Conservation (phyloP, 768 basidiomycete species). For the Boletus eberwhitei region DNA sequence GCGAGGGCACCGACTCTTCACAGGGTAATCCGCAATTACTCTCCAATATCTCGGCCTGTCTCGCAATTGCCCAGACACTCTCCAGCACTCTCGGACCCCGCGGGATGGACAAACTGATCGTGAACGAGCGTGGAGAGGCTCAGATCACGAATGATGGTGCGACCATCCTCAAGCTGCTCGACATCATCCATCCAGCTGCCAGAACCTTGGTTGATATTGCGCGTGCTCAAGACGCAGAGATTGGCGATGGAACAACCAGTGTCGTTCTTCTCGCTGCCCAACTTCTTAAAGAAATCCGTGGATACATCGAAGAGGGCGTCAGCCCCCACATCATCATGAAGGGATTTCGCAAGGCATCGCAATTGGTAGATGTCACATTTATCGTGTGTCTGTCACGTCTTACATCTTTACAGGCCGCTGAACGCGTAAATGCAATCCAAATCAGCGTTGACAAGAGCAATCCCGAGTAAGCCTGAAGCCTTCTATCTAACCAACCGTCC, state of each 20-base stretch:
- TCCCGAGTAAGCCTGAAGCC: slow-evolving; percentile 64
- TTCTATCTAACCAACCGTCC: not conserved
- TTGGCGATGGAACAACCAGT: slow-evolving; percentile 97
- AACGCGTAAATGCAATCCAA: slow-evolving; percentile 87
- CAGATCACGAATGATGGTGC: slow-evolving; percentile 99
- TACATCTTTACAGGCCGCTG: slow-evolving; percentile 57
- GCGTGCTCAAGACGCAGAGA: slow-evolving; percentile 96
- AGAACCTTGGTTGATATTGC: slow-evolving; percentile 98
- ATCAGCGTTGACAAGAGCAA: slow-evolving; percentile 86
- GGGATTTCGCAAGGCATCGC: slow-evolving; percentile 83
- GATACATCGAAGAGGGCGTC: slow-evolving; percentile 94
- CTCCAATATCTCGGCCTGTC: slow-evolving; percentile 95
- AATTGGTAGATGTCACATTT: slow-evolving; percentile 57
- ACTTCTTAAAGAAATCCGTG: slow-evolving; percentile 86
- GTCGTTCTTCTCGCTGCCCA: slow-evolving; percentile 95
- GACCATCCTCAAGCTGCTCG: slow-evolving; percentile 94
- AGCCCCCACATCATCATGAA: slow-evolving; percentile 98
- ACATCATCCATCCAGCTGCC: slow-evolving; percentile 97
- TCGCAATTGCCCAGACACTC: slow-evolving; percentile 88
- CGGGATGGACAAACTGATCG: slow-evolving; percentile 99
- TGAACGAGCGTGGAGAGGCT: slow-evolving; percentile 88
- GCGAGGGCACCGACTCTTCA: slow-evolving; percentile 94
- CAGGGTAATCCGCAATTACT: slow-evolving; percentile 91
- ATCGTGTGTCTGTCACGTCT: slow-evolving; percentile 8
- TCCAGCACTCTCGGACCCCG: slow-evolving; percentile 95